Conservation (phyloP, 257 asterid genomes). For the Penstemon barbatus region DNA sequence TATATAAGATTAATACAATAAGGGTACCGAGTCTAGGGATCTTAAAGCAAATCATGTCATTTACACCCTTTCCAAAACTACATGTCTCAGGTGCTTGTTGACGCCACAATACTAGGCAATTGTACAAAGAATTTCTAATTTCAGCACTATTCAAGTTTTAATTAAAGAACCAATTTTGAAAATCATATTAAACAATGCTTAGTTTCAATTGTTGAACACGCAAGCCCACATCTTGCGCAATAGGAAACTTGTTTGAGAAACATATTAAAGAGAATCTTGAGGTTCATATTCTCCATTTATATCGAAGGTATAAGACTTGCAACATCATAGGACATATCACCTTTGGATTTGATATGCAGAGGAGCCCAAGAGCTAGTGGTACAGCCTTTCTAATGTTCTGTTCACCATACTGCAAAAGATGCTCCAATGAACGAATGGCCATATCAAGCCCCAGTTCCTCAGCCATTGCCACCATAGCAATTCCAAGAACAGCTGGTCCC, state of each 20-base stretch:
- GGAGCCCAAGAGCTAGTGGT: conserved; percentile 93
- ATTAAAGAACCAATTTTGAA: not conserved
- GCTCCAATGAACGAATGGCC: conserved; percentile 97
- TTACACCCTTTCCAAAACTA: not conserved
- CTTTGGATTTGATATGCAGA: conserved; percentile 95
- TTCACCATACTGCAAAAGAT: conserved; percentile 92
- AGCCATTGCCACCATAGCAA: conserved; percentile 98
- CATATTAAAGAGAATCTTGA: not conserved
- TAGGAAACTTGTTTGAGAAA: not conserved
- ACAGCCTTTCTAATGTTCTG: conserved; percentile 87
- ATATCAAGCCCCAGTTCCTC: conserved; percentile 94
- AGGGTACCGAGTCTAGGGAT: not conserved
- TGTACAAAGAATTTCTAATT: not conserved
- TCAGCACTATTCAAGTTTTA: not conserved
- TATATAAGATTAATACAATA: not conserved
- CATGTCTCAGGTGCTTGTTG: not conserved
- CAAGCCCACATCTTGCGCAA: not conserved
- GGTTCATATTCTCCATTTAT: not conserved
- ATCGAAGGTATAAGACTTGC: not conserved
- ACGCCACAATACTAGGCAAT: not conserved
- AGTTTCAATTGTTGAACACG: conserved; percentile 17
- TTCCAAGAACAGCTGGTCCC: conserved; percentile 96
- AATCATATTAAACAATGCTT: not conserved
- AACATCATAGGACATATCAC: conserved; percentile 31
- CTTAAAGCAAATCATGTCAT: not conserved